Conservation (phyloP, 2,329 filamentous ascomycete species). For the Penicillium sumatraense region DNA sequence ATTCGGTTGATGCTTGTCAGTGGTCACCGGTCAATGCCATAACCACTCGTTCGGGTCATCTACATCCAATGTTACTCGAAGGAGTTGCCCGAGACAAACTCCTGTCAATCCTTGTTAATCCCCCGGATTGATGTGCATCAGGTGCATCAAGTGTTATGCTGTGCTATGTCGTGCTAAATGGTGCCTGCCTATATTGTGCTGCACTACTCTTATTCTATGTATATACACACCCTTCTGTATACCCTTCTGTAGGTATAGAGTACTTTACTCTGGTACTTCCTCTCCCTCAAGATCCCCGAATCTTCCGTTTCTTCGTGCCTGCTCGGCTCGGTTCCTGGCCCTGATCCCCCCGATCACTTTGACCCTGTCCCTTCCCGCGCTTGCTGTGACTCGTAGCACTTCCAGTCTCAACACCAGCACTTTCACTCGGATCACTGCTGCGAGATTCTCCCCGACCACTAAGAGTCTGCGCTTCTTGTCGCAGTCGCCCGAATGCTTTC, state of each 20-base stretch:
- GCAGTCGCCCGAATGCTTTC: constrained; percentile 71
- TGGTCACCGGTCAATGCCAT: not conserved
- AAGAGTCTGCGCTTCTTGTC: constrained; percentile 54
- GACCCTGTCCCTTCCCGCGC: not conserved
- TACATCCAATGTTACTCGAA: not conserved
- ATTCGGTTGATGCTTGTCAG: not conserved
- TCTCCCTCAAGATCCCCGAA: not conserved
- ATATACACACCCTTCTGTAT: not conserved
- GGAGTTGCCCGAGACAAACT: not conserved
- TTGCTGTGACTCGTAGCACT: not conserved
- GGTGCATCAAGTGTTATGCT: not conserved
- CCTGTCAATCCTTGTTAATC: not conserved
- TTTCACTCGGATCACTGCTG: not conserved
- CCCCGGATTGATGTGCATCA: not conserved
- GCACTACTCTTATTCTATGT: not conserved
- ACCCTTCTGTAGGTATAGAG: too few relatives aligned
- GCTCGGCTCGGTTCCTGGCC: not conserved
- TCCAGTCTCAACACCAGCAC: not conserved
- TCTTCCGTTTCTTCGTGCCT: not conserved
- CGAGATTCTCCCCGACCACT: not conserved
- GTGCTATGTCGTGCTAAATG: not conserved
- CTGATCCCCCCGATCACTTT: too few relatives aligned
- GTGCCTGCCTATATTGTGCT: too few relatives aligned
- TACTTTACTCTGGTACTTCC: too few relatives aligned
- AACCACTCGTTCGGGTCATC: constrained; percentile 3